phyloP scores from a whole-genome alignment of 768 basidiomycete genomes.

The Neoboletus magnificus region DNA sequence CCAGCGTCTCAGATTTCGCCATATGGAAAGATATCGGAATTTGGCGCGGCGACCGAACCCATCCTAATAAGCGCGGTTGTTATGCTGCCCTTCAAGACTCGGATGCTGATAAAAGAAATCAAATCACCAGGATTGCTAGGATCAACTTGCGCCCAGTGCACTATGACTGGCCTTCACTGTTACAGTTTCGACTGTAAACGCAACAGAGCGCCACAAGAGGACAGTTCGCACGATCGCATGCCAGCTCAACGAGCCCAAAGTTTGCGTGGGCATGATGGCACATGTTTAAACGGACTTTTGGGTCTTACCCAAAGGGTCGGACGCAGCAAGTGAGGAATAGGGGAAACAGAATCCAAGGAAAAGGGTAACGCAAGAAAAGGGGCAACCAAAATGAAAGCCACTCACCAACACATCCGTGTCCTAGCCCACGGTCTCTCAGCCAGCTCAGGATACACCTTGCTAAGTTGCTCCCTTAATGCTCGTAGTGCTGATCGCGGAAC shows the following conservation, averaged over 20 bases:
- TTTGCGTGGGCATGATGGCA: not conserved
- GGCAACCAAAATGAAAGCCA: not conserved
- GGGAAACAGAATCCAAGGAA: not conserved
- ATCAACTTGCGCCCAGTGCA: not conserved
- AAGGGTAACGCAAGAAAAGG: not conserved
- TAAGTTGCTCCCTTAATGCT: slow-evolving; percentile 50
- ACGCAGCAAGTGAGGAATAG: not conserved
- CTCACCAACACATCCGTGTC: slow-evolving; percentile 88
- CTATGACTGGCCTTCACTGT: not conserved
- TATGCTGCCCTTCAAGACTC: not conserved
- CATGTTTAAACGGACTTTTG: not conserved
- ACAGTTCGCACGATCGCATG: not conserved
- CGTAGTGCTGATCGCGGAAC: slow-evolving; percentile 61
- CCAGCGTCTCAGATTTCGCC: not conserved
- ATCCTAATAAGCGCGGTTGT: not conserved
- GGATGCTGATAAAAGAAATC: not conserved
- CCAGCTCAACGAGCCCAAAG: not conserved
- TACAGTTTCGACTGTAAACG: not conserved
- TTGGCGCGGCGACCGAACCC: not conserved
- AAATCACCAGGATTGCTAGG: not conserved
- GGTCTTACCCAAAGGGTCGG: not conserved
- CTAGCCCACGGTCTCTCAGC: slow-evolving; percentile 64
- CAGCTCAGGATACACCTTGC: slow-evolving; percentile 70
- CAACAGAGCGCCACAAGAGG: not conserved
- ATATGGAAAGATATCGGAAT: not conserved